Conservation (phyloP, 768 basidiomycete species). For the Mycena haematopus region DNA sequence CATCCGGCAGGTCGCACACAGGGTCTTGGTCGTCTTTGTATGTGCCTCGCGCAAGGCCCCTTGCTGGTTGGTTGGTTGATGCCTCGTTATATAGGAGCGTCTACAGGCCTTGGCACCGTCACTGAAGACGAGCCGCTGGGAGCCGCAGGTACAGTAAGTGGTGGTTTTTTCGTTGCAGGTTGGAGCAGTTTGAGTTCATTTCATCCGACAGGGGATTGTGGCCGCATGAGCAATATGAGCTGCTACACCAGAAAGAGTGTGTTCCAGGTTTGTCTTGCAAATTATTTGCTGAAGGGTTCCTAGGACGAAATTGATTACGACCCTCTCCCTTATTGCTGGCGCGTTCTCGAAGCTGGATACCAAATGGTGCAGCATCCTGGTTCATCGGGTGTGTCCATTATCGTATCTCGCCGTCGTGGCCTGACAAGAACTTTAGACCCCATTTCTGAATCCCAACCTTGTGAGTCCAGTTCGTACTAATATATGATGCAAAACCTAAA, state of each 20-base stretch:
- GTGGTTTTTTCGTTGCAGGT: background rate
- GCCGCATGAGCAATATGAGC: slow-evolving; percentile 47
- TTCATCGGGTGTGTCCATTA: slow-evolving; percentile 41
- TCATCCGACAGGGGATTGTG: slow-evolving; percentile 43
- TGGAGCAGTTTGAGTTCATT: background rate
- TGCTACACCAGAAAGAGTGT: slow-evolving; percentile 42
- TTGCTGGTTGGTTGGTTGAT: background rate
- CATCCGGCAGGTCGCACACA: slow-evolving; percentile 42
- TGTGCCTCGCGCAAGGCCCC: slow-evolving; percentile 22
- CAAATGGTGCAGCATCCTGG: slow-evolving; percentile 51
- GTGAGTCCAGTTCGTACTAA: slow-evolving; percentile 34
- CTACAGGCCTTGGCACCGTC: slow-evolving; percentile 46
- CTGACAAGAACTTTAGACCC: slow-evolving; percentile 38
- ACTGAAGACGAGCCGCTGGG: slow-evolving; percentile 45
- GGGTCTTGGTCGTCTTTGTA: slow-evolving; percentile 44
- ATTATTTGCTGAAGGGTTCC: background rate
- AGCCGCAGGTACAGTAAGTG: slow-evolving; percentile 50
- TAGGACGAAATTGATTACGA: slow-evolving; percentile 41
- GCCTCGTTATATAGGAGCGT: slow-evolving; percentile 38
- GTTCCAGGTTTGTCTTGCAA: background rate
- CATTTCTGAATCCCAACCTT: slow-evolving; percentile 53
- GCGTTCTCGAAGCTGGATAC: slow-evolving; percentile 49
- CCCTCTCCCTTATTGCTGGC: slow-evolving; percentile 44
- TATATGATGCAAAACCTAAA: background rate
- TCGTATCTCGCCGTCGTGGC: background rate